Conservation (phyloP, 2,329 filamentous ascomycete species). For the Pseudocercospora cruenta region DNA sequence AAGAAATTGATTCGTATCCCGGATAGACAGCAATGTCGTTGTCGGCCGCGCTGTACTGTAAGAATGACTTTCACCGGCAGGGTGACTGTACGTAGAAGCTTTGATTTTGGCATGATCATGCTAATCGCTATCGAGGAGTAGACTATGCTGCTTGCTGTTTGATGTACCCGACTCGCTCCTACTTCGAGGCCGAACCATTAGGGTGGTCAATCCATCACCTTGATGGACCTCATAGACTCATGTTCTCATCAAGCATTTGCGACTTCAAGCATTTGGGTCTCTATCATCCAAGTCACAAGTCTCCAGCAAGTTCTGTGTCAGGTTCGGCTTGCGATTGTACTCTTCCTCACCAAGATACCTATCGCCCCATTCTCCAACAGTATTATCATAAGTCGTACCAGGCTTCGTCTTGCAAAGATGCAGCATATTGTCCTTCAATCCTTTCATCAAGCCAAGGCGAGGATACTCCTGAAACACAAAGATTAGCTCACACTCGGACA, state of each 20-base stretch:
- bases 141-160: too few species aligned
- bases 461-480: conserved; percentile 37
- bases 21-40: neutral
- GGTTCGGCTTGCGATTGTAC: conserved; percentile 41
- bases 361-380: conserved; percentile 42
- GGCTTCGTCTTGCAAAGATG: conserved; percentile 49
- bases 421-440: conserved; percentile 44
- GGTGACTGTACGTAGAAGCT: neutral
- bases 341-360: conserved; percentile 39
- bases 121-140: too few species aligned
- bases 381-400: conserved; percentile 43
- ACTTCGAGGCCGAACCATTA: too few species aligned
- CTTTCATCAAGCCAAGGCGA: conserved; percentile 39
- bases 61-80: neutral
- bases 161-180: too few species aligned
- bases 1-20: conserved; percentile 2
- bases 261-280: conserved; percentile 13
- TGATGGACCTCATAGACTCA: neutral
- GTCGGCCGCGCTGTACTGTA: neutral
- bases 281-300: conserved; percentile 29
- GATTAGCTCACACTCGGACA: neutral
- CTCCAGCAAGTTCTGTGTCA: conserved; percentile 29
- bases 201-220: neutral
- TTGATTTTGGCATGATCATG: neutral
- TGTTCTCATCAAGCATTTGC: neutral